Percentiles rank a stretch among this genome's conserved stretches.
phyloP scores from a whole-genome alignment of 495 filamentous ascomycete genomes.

The Penicillium riverlandense region DNA sequence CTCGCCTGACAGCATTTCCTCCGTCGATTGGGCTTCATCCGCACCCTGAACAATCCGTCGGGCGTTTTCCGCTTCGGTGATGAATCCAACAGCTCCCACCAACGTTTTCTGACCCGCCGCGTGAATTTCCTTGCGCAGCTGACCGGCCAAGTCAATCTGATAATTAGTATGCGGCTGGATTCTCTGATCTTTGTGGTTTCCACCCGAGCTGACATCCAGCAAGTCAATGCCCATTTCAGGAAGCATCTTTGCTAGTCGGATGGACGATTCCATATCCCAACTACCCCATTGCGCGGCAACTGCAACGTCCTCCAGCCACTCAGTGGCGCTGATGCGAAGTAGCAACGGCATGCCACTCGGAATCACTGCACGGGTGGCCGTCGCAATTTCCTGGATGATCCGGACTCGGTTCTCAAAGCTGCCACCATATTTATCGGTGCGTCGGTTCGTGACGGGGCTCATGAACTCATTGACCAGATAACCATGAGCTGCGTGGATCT shows the following conservation, averaged over 20 bases:
- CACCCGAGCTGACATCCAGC: constrained; percentile 67
- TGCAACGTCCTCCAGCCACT: constrained; percentile 58
- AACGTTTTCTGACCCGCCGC: constrained; percentile 46
- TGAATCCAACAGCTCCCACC: constrained; percentile 68
- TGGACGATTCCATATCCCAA: constrained; percentile 60
- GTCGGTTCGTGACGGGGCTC: constrained; percentile 49
- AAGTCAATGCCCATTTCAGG: constrained; percentile 64
- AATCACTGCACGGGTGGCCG: constrained; percentile 48
- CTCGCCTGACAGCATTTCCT: constrained; percentile 20
- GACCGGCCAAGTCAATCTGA: constrained; percentile 57
- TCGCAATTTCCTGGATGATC: constrained; percentile 45
- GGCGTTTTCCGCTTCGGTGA: constrained; percentile 58
- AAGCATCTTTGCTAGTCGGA: constrained; percentile 55
- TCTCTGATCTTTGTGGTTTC: constrained; percentile 53
- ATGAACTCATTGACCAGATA: constrained; percentile 67
- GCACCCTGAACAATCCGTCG: constrained; percentile 47
- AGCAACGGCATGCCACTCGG: constrained; percentile 58
- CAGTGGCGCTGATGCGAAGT: constrained; percentile 62
- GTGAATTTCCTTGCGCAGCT: constrained; percentile 49
- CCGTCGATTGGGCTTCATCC: constrained; percentile 38
- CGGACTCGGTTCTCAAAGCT: constrained; percentile 49
- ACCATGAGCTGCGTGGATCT: constrained; percentile 59
- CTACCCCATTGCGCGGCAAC: constrained; percentile 39
- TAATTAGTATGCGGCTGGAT: constrained; percentile 49
- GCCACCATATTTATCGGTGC: constrained; percentile 58